phyloP scores from a whole-genome alignment of 2,329 filamentous ascomycete species.

The Mollisiaceae sp. region DNA sequence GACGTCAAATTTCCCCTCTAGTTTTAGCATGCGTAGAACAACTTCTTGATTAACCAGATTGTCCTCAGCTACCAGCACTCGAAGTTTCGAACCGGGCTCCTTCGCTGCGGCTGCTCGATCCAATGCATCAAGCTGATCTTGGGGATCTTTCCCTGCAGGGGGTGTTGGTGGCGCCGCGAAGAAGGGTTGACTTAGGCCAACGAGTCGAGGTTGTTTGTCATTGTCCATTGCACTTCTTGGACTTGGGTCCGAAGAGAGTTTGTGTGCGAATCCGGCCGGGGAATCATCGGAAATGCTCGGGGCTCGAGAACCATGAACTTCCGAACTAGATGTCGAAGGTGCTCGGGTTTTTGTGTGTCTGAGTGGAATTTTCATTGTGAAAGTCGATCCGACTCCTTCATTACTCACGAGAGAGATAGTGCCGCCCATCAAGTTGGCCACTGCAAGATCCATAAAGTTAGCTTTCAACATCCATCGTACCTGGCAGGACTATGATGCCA shows the following conservation, averaged over 20 bases:
- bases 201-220: constrained; percentile 75
- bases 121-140: constrained; percentile 68
- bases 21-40: constrained; percentile 69
- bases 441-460: background rate
- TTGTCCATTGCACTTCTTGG: constrained; percentile 52
- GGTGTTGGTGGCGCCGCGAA: constrained; percentile 52
- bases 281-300: constrained; percentile 36
- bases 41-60: constrained; percentile 70
- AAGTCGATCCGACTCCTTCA: constrained; percentile 76
- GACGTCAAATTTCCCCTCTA: constrained; percentile 84
- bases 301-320: constrained; percentile 41
- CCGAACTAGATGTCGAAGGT: constrained; percentile 35
- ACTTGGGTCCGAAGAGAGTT: constrained; percentile 24
- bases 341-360: constrained; percentile 70
- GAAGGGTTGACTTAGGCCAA: constrained; percentile 84
- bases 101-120: constrained; percentile 68
- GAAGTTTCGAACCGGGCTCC: constrained; percentile 65
- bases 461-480: background rate
- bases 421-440: constrained; percentile 84
- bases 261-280: background rate
- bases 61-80: constrained; percentile 85
- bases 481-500: background rate
- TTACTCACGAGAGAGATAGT: constrained; percentile 74
- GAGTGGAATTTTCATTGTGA: constrained; percentile 82
- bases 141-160: constrained; percentile 41